These are phyloP conservation scores for Ustulina deusta DNA, from an alignment of 2,329 filamentous ascomycete species.

Conservation along the genomic window DNA sequence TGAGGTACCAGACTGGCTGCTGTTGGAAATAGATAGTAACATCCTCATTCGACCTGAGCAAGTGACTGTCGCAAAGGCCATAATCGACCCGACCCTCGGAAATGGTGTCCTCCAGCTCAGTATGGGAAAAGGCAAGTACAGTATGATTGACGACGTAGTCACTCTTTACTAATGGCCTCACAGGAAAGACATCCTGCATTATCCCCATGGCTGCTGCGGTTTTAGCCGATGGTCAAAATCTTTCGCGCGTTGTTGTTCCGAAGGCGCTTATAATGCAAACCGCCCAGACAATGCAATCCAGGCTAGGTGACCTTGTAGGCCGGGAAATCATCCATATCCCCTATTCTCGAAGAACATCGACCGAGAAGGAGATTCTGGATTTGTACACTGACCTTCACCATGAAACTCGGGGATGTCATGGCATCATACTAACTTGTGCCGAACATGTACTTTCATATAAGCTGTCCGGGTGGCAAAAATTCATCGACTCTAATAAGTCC, in stretches of 20 bases:
- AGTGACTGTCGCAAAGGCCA: constrained; percentile 71
- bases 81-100: constrained; percentile 64
- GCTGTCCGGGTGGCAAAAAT: constrained; percentile 68
- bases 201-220: constrained; percentile 64
- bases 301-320: constrained; percentile 67
- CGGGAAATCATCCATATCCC: constrained; percentile 67
- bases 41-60: constrained; percentile 73
- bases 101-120: constrained; percentile 76
- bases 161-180: constrained; percentile 19
- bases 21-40: constrained; percentile 75
- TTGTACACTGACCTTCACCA: constrained; percentile 56
- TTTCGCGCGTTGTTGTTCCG: constrained; percentile 68
- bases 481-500: constrained; percentile 59
- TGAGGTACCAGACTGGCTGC: constrained; percentile 70
- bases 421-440: constrained; percentile 70
- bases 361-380: constrained; percentile 46
- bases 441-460: constrained; percentile 75
- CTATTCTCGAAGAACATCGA: constrained; percentile 65
- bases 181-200: constrained; percentile 70
- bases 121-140: constrained; percentile 66
- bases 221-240: constrained; percentile 58
- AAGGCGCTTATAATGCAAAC: constrained; percentile 70
- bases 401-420: constrained; percentile 55
- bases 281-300: constrained; percentile 65
- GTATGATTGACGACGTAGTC: not conserved